These are phyloP conservation scores for Daldinia childiae DNA, from an alignment of 495 filamentous ascomycete species.

Conservation along the genomic window DNA sequence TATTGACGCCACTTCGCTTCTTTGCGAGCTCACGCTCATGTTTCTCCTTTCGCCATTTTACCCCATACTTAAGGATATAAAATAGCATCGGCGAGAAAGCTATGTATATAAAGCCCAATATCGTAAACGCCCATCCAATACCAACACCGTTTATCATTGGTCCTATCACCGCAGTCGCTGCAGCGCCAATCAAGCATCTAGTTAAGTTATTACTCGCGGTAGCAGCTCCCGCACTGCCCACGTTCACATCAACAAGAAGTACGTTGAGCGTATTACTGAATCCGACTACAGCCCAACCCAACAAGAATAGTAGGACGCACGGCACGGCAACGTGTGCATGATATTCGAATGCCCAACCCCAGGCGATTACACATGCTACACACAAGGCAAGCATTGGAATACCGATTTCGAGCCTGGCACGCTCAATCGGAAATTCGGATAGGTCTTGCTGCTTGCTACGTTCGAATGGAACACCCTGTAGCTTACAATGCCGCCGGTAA, in stretches of 20 bases:
- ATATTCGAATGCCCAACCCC: constrained; percentile 67
- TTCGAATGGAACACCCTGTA: constrained; percentile 54
- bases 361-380: constrained; percentile 53
- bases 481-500: constrained; percentile 57
- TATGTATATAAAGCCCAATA: constrained; percentile 66
- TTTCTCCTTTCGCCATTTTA: constrained; percentile 50
- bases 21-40: constrained; percentile 26
- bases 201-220: constrained; percentile 77
- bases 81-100: constrained; percentile 63
- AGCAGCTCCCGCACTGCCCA: constrained; percentile 67
- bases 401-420: constrained; percentile 67
- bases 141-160: constrained; percentile 74
- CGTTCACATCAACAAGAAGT: constrained; percentile 73
- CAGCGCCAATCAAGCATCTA: constrained; percentile 74
- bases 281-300: constrained; percentile 60
- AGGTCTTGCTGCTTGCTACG: constrained; percentile 61
- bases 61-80: constrained; percentile 51
- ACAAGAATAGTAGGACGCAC: constrained; percentile 65
- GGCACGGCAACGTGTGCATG: constrained; percentile 55
- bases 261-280: constrained; percentile 61
- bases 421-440: constrained; percentile 69
- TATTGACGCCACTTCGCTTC: neutral
- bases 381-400: constrained; percentile 58
- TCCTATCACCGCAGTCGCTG: constrained; percentile 69
- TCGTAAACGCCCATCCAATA: constrained; percentile 74